Base-by-base conservation (phyloP, 2,329 filamentous ascomycete species). In the Hypoxylon sp. region DNA sequence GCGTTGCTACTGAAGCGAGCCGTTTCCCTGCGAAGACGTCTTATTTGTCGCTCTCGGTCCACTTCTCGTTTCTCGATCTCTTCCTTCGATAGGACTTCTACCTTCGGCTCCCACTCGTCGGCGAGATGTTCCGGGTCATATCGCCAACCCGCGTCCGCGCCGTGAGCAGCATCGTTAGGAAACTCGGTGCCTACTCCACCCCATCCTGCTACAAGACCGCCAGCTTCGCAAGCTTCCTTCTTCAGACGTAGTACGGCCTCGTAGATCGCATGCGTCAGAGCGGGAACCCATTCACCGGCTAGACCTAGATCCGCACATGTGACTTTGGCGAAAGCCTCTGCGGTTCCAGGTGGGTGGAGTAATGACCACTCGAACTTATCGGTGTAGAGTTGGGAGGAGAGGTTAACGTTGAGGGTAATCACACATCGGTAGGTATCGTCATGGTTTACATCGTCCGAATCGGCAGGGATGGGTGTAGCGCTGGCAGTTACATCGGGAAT, bases 281-380 rank as follows among this genome's bases (percentile, higher is more conserved):
- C 90, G 2, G 91, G 89, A 3, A 96, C 85, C 91, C 94, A 99
- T 74, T 99, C 94, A 34, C 91, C 91, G 5, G 87, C 81, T 43
- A 99, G 77, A 5, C 93, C 93, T 6, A 99, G 78, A 68, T 99
- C 94, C 19, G 91, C 89, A 68, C 94, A 97, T 0, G 94, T 97
- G 59, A 91, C 85, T 67, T 90, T 91, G 23, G 94, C 92, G 69
- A 97, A 97, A 8, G 88, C 84, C 70, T 99, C 93, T 0, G 94
- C 91, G 30, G 93, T 91, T 15, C 93, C 93, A 1, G 91, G 89
- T 2, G 92, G 91, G 65, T 97, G 92, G 12, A 96, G 78, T 13
- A 99, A 77, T 4, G 93, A 97, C 93, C 93, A 97, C 70, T 97
- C 93, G 59, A 99, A 97, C 67, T 92, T 96, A 78, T 99, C 94